Conservation (phyloP, 805 yeast species). For the Zygotorulaspora florentina region DNA sequence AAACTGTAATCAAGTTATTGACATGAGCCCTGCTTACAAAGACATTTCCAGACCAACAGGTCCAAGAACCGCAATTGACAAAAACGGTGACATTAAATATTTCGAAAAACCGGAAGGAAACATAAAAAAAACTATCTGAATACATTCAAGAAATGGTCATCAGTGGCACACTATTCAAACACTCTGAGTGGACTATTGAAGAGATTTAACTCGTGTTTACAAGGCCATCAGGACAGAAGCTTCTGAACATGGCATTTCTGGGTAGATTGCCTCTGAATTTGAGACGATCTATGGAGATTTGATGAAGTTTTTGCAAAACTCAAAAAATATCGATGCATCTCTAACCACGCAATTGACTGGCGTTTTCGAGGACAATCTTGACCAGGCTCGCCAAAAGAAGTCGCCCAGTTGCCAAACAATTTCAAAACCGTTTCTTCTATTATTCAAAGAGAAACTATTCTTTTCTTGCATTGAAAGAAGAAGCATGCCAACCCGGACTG, state of each 20-base stretch:
- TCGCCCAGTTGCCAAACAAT: constrained; percentile 74
- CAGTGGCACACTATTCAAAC: constrained; percentile 80
- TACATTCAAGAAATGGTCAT: constrained; percentile 95
- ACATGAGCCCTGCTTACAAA: constrained; percentile 85
- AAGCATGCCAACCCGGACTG: constrained; percentile 69
- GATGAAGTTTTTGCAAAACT: constrained; percentile 61
- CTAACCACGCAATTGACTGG: constrained; percentile 56
- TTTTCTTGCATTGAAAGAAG: constrained; percentile 89
- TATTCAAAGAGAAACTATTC: constrained; percentile 79
- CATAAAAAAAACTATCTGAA: constrained; percentile 90
- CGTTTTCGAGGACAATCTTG: constrained; percentile 46
- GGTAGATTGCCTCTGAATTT: constrained; percentile 64
- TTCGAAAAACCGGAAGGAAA: constrained; percentile 83
- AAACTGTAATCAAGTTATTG: constrained; percentile 84
- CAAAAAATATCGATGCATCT: constrained; percentile 66
- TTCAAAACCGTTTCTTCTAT: constrained; percentile 68
- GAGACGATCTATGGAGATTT: constrained; percentile 68
- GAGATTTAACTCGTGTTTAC: constrained; percentile 80
- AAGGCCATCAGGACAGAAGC: constrained; percentile 76
- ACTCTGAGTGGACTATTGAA: constrained; percentile 67
- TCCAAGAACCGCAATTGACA: constrained; percentile 84
- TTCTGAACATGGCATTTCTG: constrained; percentile 40
- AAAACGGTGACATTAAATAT: constrained; percentile 82
- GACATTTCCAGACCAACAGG: constrained; percentile 93
- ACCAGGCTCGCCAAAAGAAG: constrained; percentile 64